A percentile compares a stretch with the other conserved stretches of the same genome.
phyloP scores from a whole-genome alignment of 495 filamentous ascomycete genomes.

The Rhizodiscina lignyota region DNA sequence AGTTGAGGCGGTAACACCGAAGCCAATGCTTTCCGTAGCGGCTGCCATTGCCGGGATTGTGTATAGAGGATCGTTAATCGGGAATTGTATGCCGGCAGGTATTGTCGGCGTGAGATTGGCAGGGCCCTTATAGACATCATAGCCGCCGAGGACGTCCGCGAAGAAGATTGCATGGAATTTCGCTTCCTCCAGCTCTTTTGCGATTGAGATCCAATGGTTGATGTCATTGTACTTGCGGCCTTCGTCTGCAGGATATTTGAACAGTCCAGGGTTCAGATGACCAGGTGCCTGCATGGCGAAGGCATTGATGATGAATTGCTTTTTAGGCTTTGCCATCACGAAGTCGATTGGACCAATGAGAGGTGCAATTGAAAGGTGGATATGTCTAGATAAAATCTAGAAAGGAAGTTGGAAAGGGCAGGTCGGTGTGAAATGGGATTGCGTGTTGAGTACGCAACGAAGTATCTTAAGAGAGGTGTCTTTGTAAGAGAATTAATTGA shows the following conservation, averaged over 20 bases:
- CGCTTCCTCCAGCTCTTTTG: conserved; percentile 1
- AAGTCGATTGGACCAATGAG: no score
- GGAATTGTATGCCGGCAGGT: background rate
- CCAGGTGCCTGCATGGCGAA: no score
- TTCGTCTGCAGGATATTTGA: background rate
- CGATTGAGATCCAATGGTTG: conserved; percentile 1
- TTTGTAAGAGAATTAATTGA: no score
- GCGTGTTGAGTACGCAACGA: no score
- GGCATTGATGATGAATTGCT: no score
- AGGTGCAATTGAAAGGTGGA: no score
- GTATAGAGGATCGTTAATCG: conserved; percentile 6
- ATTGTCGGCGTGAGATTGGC: conserved; percentile 12
- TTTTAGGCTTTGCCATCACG: no score
- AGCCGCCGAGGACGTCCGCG: conserved; percentile 9
- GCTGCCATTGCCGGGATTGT: conserved; percentile 38
- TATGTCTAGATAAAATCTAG: no score
- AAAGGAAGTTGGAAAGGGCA: no score
- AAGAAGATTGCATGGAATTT: conserved; percentile 3
- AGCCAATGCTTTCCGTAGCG: conserved; percentile 35
- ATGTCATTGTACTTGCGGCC: background rate
- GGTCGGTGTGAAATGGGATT: no score
- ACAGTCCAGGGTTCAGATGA: background rate
- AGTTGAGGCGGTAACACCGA: conserved; percentile 40
- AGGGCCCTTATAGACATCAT: conserved; percentile 24
- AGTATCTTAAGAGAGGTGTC: no score